These are phyloP conservation scores for Triticum timopheevii DNA, from an alignment of 176 grass and related monocot species.

Conservation along the genomic window DNA sequence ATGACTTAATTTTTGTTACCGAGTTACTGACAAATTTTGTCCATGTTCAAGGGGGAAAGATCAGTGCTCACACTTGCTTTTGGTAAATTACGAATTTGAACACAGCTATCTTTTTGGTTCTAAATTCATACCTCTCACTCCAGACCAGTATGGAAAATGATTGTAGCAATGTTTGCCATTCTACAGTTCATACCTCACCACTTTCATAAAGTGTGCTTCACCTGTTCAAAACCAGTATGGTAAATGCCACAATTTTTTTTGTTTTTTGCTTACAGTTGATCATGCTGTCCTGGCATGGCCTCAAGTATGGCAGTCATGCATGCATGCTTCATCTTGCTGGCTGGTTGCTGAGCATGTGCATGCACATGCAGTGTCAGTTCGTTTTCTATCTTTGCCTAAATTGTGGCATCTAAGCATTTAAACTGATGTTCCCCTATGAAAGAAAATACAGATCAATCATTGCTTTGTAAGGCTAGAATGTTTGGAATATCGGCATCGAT, in stretches of 20 bases:
- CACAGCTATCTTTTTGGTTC: not conserved
- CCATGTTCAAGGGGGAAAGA: not conserved
- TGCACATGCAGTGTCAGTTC: conserved; percentile 32
- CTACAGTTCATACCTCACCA: not conserved
- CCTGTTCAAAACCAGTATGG: not conserved
- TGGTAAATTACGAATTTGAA: not conserved
- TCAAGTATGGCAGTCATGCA: not conserved
- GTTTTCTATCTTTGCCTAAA: conserved; percentile 8
- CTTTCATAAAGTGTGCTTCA: not conserved
- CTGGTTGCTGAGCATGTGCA: conserved; percentile 4
- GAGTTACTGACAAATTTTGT: not conserved
- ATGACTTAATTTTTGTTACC: not conserved
- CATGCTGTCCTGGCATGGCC: not conserved
- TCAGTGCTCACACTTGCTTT: not conserved
- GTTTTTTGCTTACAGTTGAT: not conserved
- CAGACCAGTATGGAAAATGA: not conserved
- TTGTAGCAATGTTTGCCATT: not conserved
- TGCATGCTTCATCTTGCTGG: conserved; percentile 14
- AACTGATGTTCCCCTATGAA: not conserved
- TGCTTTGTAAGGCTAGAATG: not conserved
- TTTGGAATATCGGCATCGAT: not conserved
- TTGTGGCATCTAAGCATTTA: not conserved
- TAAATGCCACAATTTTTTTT: not conserved
- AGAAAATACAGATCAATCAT: not conserved
- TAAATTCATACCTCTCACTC: not conserved